These are phyloP conservation scores for Anthoceros angustus DNA, from an alignment of 225 moss, liverwort and hornwort species.

Conservation along the genomic window DNA sequence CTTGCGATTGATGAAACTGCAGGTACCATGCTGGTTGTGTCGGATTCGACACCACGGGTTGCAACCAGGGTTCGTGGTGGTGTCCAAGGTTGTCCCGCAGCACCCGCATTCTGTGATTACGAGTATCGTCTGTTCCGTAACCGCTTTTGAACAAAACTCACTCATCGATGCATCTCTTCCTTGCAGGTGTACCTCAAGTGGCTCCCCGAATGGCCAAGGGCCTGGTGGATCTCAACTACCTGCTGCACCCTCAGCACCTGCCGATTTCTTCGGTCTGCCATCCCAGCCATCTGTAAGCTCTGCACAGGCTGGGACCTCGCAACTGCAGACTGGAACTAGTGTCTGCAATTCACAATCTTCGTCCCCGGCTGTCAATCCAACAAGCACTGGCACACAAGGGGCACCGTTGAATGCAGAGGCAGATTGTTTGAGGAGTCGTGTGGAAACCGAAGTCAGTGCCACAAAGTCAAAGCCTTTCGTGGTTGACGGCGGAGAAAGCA, in stretches of 20 bases:
- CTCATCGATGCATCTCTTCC: too few species aligned
- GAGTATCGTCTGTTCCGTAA: too few species aligned
- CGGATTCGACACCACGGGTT: constrained; percentile 63
- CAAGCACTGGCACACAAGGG: not conserved
- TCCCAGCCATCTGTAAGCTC: not conserved
- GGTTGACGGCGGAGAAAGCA: too few species aligned
- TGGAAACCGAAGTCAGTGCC: too few species aligned
- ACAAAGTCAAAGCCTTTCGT: too few species aligned
- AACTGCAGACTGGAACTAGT: not conserved
- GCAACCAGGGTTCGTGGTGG: constrained; percentile 53
- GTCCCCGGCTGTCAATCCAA: too few species aligned
- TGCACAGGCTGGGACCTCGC: not conserved
- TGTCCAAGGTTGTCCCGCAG: constrained; percentile 52
- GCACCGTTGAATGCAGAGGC: not conserved
- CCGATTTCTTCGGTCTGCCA: not conserved
- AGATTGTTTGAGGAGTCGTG: too few species aligned
- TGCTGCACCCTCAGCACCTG: not conserved
- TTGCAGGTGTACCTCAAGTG: too few species aligned
- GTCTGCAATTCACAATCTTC: not conserved
- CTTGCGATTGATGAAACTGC: constrained; percentile 4
- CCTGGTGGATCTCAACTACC: too few species aligned
- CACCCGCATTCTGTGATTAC: too few species aligned
- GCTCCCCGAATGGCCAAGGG: too few species aligned
- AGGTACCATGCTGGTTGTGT: constrained; percentile 99
- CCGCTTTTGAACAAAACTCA: too few species aligned